A percentile compares a stretch with the other conserved stretches of the same genome.
phyloP scores from a whole-genome alignment of 768 basidiomycete species.

The Boletus pseudo-olivaceus region DNA sequence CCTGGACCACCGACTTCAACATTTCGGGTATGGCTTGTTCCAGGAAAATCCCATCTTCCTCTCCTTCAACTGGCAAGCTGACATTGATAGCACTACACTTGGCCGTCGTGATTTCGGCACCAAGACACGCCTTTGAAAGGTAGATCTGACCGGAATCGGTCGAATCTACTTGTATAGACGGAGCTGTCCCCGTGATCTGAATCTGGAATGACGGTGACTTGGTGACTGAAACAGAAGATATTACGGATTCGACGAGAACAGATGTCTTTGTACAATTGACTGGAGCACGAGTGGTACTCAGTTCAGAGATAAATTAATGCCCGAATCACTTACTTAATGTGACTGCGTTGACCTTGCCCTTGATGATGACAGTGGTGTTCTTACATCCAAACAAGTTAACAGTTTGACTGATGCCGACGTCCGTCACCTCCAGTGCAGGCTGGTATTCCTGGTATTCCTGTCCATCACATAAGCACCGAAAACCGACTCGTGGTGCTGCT shows the following conservation, averaged over 20 bases:
- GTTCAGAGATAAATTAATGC: background rate
- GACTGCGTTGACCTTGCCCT: constrained; percentile 94
- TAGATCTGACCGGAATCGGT: constrained; percentile 96
- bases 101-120: constrained; percentile 84
- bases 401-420: constrained; percentile 74
- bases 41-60: constrained; percentile 88
- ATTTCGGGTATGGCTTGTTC: constrained; percentile 95
- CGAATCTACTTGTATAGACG: constrained; percentile 90
- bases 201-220: constrained; percentile 90
- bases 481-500: background rate
- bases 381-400: constrained; percentile 92
- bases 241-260: constrained; percentile 85
- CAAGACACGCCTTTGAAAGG: constrained; percentile 78
- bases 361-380: constrained; percentile 74
- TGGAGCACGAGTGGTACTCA: constrained; percentile 30
- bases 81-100: constrained; percentile 95
- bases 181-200: constrained; percentile 86
- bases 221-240: constrained; percentile 87
- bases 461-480: constrained; percentile 1
- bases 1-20: constrained; percentile 78
- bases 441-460: constrained; percentile 95
- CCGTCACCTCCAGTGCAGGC: constrained; percentile 61
- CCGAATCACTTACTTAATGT: constrained; percentile 59
- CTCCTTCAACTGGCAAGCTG: constrained; percentile 77
- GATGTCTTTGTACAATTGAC: constrained; percentile 88